phyloP scores from a whole-genome alignment of 202 grass and related monocot genomes.

The Elaeis oleifera region DNA sequence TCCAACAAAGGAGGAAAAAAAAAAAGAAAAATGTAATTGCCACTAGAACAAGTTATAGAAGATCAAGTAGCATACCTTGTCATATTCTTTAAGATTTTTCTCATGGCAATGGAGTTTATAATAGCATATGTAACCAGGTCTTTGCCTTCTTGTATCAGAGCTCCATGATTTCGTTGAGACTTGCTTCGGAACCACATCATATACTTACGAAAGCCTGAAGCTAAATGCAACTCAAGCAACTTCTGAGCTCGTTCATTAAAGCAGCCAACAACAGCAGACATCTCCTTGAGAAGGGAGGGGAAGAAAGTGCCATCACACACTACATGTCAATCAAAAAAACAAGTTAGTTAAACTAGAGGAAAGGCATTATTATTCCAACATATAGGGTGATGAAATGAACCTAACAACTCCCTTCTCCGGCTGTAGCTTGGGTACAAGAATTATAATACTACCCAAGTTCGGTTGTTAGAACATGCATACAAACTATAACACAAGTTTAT shows the following conservation, averaged over 20 bases:
- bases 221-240: constrained; percentile 56
- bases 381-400: too few relatives aligned
- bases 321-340: constrained; percentile 27
- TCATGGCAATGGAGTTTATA: constrained; percentile 79
- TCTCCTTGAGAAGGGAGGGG: constrained; percentile 63
- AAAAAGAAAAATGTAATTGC: too few relatives aligned
- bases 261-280: constrained; percentile 64
- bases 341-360: background rate
- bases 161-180: constrained; percentile 31
- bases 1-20: background rate
- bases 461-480: too few relatives aligned
- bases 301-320: constrained; percentile 88
- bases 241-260: constrained; percentile 78
- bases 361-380: background rate
- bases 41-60: background rate
- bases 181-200: constrained; percentile 43
- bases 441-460: too few relatives aligned
- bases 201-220: constrained; percentile 65
- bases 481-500: too few relatives aligned
- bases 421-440: too few relatives aligned
- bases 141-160: constrained; percentile 59
- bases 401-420: too few relatives aligned
- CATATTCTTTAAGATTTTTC: constrained; percentile 91
- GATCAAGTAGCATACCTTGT: constrained; percentile 40
- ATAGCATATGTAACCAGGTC: constrained; percentile 81